Conservation (phyloP, 2,329 filamentous ascomycete genomes). For the Fusarium torreyae region DNA sequence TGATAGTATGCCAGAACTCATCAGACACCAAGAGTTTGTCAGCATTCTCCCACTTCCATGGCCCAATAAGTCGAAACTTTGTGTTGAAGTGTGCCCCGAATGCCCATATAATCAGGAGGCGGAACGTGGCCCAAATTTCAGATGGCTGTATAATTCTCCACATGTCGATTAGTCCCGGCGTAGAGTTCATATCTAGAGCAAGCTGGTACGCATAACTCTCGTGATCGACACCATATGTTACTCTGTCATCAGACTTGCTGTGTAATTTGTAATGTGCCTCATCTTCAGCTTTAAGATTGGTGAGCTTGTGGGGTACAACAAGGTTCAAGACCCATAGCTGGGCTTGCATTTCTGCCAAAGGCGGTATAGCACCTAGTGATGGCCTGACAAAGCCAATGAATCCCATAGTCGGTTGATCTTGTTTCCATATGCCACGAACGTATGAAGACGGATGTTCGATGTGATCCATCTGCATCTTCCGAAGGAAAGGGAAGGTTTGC, state of each 20-base stretch:
- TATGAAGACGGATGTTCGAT: not conserved
- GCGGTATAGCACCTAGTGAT: not conserved
- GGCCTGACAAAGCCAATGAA: not conserved
- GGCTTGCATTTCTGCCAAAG: not conserved
- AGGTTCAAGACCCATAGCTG: not conserved
- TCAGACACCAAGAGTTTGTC: not conserved
- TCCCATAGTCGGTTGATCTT: fast-evolving
- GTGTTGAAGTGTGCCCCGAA: not conserved
- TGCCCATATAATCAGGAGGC: not conserved
- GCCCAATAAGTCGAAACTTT: not conserved
- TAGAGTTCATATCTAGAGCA: not conserved
- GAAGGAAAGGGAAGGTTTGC: slow-evolving; percentile 2
- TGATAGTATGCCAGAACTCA: not conserved
- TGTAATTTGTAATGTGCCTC: not conserved
- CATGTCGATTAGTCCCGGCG: not conserved
- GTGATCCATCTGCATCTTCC: not conserved
- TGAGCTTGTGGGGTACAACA: not conserved
- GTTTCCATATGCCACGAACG: not conserved
- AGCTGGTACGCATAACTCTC: not conserved
- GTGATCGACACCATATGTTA: not conserved
- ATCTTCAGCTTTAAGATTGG: not conserved
- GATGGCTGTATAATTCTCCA: fast-evolving
- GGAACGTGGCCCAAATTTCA: fast-evolving
- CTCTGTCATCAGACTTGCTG: not conserved
- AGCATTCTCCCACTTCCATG: fast-evolving